Conservation (phyloP, 305 asterid genomes). For the Withania somnifera region DNA sequence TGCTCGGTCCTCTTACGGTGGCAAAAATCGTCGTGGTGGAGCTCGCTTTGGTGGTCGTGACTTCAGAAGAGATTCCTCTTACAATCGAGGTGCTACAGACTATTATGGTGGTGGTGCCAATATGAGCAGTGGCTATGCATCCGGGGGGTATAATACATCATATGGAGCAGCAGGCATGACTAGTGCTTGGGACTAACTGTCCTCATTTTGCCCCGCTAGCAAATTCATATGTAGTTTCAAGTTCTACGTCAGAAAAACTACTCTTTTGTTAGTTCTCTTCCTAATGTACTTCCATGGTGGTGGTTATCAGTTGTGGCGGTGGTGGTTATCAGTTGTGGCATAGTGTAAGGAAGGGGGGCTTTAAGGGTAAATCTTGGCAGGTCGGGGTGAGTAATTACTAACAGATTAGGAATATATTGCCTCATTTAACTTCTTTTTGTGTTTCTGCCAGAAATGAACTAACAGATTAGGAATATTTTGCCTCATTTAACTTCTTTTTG, state of each 20-base stretch:
- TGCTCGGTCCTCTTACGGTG: constrained; percentile 37
- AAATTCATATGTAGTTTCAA: neutral
- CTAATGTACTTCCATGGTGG: neutral
- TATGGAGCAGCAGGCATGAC: constrained; percentile 56
- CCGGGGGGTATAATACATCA: constrained; percentile 35
- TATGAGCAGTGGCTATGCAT: constrained; percentile 19
- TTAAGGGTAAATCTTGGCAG: constrained; percentile 23
- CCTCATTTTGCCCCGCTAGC: neutral
- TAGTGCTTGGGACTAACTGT: constrained; percentile 72
- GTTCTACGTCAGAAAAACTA: neutral
- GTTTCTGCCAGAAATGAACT: constrained; percentile 23
- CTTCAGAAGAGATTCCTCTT: constrained; percentile 49
- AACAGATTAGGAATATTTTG: constrained; percentile 22
- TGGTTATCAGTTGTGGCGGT: constrained; percentile 5
- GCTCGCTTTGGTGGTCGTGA: constrained; percentile 77
- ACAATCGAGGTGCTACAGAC: constrained; percentile 42
- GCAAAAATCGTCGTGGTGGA: constrained; percentile 60
- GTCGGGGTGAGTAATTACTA: constrained; percentile 19
- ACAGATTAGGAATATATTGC: constrained; percentile 20
- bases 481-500: constrained; percentile 7
- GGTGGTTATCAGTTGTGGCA: neutral
- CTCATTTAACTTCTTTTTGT: constrained; percentile 2
- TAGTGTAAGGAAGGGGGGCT: constrained; percentile 12
- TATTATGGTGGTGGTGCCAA: constrained; percentile 35
- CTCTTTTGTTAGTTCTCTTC: neutral